Base-by-base conservation (phyloP, 75 land plant genomes). In the Azolla pinnata region DNA sequence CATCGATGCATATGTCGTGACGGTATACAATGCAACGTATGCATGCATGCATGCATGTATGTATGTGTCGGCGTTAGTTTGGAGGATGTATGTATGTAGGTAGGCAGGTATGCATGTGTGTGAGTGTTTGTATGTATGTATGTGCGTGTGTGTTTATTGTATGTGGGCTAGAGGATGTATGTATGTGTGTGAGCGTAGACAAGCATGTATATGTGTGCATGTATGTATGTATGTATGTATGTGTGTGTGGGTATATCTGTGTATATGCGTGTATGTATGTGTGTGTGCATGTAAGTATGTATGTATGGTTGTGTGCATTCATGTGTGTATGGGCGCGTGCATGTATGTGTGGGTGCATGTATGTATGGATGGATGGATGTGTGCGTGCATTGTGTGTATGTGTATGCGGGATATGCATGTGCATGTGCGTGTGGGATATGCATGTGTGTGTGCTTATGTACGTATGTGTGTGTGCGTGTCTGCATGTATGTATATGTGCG, bases 41-140 rank as follows among this genome's bases (percentile, higher is more conserved):
- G 19, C 54, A 19, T 51, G 24, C 54, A 51, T 24, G 54, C n/a
- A n/a, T n/a, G n/a, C n/a, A n/a, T n/a, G n/a, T n/a, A n/a, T 17
- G 10, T 17, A 17, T 17, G 16, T 10, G 44, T 42, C 17, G 16
- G 10, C 17, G 10, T 10, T 17, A 17, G 10, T 42, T 17, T 17
- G 10, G 44, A 10, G 16, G 44, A 42, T 17, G 44, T 10, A 51
- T 18, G 54, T 18, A 18, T 51, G 54, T n/a, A 19, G 5, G 24
- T 9, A n/a, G 18, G 54, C 54, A n/a, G 14, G 42, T 14, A 38
- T 38, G 42, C 42, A 38, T 38, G 42, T 38, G 42, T 38, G 14
- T 8, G 14, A 38, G 14, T 38, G 42, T 8, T 38, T 38, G 42
- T 18, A 19, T 51, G 42, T 38, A 14, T 38, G 42, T 14, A 38